phyloP scores from a whole-genome alignment of 2,329 filamentous ascomycete species.

The Fusarium dimerum region DNA sequence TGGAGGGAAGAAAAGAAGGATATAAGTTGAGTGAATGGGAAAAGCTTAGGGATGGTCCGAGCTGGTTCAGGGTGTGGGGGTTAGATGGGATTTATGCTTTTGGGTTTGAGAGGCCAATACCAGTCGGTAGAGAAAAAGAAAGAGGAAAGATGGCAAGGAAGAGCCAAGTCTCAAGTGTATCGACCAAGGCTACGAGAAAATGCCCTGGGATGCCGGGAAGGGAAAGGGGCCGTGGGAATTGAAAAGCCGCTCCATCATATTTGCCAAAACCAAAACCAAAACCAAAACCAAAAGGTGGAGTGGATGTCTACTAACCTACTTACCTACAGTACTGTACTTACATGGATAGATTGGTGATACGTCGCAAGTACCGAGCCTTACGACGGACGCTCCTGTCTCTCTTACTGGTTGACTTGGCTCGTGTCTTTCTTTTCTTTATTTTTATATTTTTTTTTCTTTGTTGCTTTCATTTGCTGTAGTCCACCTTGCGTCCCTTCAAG shows the following conservation, averaged over 20 bases:
- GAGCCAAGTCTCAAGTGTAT: too few species aligned
- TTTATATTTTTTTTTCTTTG: too few species aligned
- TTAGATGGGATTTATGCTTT: constrained; percentile 38
- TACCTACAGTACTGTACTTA: too few species aligned
- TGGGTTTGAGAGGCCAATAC: constrained; percentile 4
- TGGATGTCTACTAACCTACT: background rate
- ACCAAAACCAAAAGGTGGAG: background rate
- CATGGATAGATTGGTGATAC: too few species aligned
- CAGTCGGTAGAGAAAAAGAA: too few species aligned
- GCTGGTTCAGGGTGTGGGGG: constrained; percentile 27
- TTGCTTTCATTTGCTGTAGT: too few species aligned
- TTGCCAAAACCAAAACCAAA: background rate
- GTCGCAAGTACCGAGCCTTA: background rate
- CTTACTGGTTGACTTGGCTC: too few species aligned
- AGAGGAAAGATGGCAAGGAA: too few species aligned
- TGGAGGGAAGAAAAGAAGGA: constrained; percentile 8
- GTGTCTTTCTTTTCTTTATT: too few species aligned
- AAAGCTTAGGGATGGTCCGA: constrained; percentile 9
- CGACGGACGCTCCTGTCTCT: background rate
- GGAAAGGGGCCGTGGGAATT: background rate
- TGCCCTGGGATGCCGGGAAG: background rate
- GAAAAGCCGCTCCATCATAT: background rate
- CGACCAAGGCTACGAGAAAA: too few species aligned
- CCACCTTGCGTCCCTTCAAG: too few species aligned
- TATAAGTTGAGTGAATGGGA: constrained; percentile 10